A percentile compares a stretch with the other conserved stretches of the same genome.
Evolutionary conservation across 805 yeast species (phyloP).

Genomic region (Jamesozyma piceae): DNA sequence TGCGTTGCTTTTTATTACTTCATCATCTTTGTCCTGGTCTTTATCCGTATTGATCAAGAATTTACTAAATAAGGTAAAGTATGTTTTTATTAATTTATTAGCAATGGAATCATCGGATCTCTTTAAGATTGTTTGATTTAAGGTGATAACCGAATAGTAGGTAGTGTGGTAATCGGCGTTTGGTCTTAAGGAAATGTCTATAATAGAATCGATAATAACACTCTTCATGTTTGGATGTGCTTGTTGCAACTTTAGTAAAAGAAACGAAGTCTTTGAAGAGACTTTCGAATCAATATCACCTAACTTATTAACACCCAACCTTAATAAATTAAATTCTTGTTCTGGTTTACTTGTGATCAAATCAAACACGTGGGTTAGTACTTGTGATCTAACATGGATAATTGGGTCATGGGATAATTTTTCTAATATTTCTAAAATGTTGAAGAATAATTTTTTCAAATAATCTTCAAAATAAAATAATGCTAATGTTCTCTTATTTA

Average conservation of each 20-base stretch:
- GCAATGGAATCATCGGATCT: slow-evolving; percentile 73
- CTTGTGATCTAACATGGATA: slow-evolving; percentile 72
- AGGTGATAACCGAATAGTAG: slow-evolving; percentile 78
- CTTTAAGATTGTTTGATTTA: slow-evolving; percentile 87
- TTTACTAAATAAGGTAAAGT: slow-evolving; percentile 79
- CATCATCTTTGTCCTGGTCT: slow-evolving; percentile 35
- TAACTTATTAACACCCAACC: slow-evolving; percentile 83
- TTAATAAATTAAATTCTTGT: slow-evolving; percentile 85
- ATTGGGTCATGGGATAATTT: slow-evolving; percentile 83
- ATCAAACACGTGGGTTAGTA: slow-evolving; percentile 69
- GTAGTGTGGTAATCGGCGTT: slow-evolving; percentile 77
- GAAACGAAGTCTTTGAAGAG: slow-evolving; percentile 77
- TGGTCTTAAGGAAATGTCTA: slow-evolving; percentile 69
- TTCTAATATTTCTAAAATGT: slow-evolving; percentile 69
- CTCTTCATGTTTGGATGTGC: slow-evolving; percentile 94
- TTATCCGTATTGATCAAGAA: slow-evolving; percentile 61
- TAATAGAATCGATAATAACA: slow-evolving; percentile 66
- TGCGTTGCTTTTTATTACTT: slow-evolving; percentile 25
- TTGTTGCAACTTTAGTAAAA: slow-evolving; percentile 70
- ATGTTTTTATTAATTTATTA: slow-evolving; percentile 70
- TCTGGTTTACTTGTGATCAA: slow-evolving; percentile 82
- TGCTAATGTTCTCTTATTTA: slow-evolving; percentile 51
- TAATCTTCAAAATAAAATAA: slow-evolving; percentile 83
- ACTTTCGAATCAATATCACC: slow-evolving; percentile 92
- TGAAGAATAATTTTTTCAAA: slow-evolving; percentile 66